Conservation (phyloP, 2,329 filamentous ascomycete genomes). For the Cercospora sojina region DNA sequence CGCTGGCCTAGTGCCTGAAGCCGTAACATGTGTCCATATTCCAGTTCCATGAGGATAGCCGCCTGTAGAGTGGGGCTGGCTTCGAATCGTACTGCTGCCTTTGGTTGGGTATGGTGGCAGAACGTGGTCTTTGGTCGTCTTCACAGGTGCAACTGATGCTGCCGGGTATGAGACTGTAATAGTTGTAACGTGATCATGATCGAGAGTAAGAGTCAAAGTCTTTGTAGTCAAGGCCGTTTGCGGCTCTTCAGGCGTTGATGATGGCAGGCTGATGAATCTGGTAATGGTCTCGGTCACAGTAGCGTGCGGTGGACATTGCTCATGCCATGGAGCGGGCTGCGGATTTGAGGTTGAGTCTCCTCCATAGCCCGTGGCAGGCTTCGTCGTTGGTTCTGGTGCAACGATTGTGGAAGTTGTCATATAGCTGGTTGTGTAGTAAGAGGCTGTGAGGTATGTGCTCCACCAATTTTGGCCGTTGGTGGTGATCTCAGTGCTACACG, state of each 20-base stretch:
- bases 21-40: not conserved
- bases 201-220: constrained; percentile 14
- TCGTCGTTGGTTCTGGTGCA: not conserved
- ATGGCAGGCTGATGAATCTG: not conserved
- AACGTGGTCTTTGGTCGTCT: not conserved
- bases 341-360: not conserved
- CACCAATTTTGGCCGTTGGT: constrained; percentile 15
- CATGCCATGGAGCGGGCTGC: not conserved
- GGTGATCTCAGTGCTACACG: constrained; percentile 12
- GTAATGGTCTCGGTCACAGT: constrained; percentile 9
- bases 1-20: not conserved
- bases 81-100: not conserved
- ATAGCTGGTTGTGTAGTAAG: constrained; percentile 12
- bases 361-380: not conserved
- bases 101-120: constrained; percentile 6
- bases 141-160: not conserved
- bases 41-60: not conserved
- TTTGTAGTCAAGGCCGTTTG: constrained; percentile 3
- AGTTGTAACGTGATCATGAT: constrained; percentile 12
- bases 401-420: not conserved
- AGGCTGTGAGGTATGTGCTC: constrained; percentile 12
- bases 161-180: constrained; percentile 13
- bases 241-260: not conserved
- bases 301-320: constrained; percentile 10
- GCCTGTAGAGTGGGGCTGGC: not conserved